Evolutionary conservation across 441 rosid genomes (phyloP).

Genomic region (Populus hybrid): DNA sequence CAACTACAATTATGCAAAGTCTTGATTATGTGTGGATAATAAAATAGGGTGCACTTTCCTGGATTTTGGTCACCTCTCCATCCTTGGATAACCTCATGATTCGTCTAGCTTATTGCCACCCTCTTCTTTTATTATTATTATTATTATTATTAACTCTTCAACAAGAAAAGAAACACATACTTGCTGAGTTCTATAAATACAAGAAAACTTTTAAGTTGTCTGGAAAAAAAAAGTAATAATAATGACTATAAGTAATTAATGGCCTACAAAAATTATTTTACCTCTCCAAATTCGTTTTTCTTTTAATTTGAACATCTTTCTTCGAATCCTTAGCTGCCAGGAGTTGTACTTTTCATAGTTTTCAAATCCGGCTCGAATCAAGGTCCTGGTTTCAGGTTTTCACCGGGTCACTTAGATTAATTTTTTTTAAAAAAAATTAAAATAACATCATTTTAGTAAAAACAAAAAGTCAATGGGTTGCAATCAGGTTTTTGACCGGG

Average conservation of each 20-base stretch:
- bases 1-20: neutral
- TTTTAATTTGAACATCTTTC: too few species aligned
- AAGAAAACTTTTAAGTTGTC: neutral
- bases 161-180: neutral
- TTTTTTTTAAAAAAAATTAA: too few species aligned
- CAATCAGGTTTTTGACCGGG: too few species aligned
- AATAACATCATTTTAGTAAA: too few species aligned
- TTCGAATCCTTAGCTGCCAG: too few species aligned
- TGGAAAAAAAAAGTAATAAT: neutral
- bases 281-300: neutral
- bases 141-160: neutral
- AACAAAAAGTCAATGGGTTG: too few species aligned
- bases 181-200: neutral
- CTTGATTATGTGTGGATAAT: neutral
- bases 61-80: neutral
- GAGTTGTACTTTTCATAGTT: too few species aligned
- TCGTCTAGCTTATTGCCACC: too few species aligned
- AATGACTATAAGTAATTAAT: neutral
- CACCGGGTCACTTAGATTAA: too few species aligned
- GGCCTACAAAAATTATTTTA: neutral
- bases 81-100: too few species aligned
- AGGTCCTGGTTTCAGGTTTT: too few species aligned
- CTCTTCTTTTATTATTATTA: too few species aligned
- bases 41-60: neutral
- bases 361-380: rapidly evolving